These are phyloP conservation scores for Hemisphaericaspora xylanilytica DNA, from an alignment of 1,139 yeast genomes.

Conservation along the genomic window DNA sequence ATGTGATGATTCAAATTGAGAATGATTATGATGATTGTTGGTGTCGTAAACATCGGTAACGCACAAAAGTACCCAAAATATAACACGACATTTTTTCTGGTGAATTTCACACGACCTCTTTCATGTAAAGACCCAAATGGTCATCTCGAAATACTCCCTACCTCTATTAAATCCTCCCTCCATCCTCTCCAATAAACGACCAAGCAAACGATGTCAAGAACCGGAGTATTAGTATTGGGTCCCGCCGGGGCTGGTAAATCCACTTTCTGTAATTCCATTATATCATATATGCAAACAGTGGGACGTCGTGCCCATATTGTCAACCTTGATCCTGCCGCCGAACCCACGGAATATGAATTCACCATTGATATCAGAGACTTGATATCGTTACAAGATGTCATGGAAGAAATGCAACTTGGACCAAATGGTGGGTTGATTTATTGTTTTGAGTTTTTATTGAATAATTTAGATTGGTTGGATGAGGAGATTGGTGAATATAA, in stretches of 20 bases:
- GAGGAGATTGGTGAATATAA: constrained; percentile 92
- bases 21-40: constrained; percentile 58
- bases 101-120: too few species aligned
- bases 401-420: constrained; percentile 91
- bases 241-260: constrained; percentile 98
- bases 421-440: constrained; percentile 94
- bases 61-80: too few species aligned
- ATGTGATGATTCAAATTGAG: constrained; percentile 61
- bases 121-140: too few species aligned
- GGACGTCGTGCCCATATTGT: constrained; percentile 95
- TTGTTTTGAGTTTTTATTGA: constrained; percentile 85
- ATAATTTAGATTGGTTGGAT: constrained; percentile 94
- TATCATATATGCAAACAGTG: constrained; percentile 81
- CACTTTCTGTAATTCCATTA: constrained; percentile 85
- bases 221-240: constrained; percentile 92
- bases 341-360: constrained; percentile 85
- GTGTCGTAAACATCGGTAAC: constrained; percentile 36
- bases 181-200: not conserved
- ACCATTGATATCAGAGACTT: constrained; percentile 90
- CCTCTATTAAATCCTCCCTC: too few species aligned
- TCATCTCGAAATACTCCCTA: not conserved
- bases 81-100: too few species aligned
- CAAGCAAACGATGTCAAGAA: constrained; percentile 68
- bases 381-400: constrained; percentile 90
- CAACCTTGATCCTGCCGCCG: constrained; percentile 97